Evolutionary conservation across 768 basidiomycete species (phyloP).

Genomic region (Wakefieldia striispora): DNA sequence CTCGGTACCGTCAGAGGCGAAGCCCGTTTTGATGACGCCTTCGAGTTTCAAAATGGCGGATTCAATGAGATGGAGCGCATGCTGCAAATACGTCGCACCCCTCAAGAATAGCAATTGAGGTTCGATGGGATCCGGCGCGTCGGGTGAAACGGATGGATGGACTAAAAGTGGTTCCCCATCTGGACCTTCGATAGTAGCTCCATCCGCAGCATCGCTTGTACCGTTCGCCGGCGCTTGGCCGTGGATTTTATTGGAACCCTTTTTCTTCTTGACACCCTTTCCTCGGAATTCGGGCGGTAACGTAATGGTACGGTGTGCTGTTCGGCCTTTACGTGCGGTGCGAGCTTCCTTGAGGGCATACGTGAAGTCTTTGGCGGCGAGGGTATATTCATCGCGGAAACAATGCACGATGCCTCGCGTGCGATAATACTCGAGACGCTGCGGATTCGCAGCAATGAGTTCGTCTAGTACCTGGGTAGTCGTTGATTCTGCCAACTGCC

Average conservation of each 20-base stretch:
- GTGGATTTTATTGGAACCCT: slow-evolving; percentile 44
- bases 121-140: slow-evolving; percentile 85
- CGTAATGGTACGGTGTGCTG: slow-evolving; percentile 48
- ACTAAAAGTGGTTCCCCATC: slow-evolving; percentile 52
- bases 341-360: slow-evolving; percentile 77
- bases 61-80: slow-evolving; percentile 75
- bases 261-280: slow-evolving; percentile 56
- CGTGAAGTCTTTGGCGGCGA: slow-evolving; percentile 80
- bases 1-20: slow-evolving; percentile 64
- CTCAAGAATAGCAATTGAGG: slow-evolving; percentile 81
- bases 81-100: slow-evolving; percentile 79
- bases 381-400: slow-evolving; percentile 78
- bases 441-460: slow-evolving; percentile 69
- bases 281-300: slow-evolving; percentile 37
- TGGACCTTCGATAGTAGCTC: slow-evolving; percentile 39
- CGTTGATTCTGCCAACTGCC: slow-evolving; percentile 84
- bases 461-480: slow-evolving; percentile 76
- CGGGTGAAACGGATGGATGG: slow-evolving; percentile 73
- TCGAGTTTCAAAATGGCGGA: slow-evolving; percentile 68
- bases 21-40: slow-evolving; percentile 54
- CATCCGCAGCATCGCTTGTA: slow-evolving; percentile 48
- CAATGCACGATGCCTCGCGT: slow-evolving; percentile 90
- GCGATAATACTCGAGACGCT: slow-evolving; percentile 80
- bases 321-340: slow-evolving; percentile 61
- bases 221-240: slow-evolving; percentile 71